These are phyloP conservation scores for Cylindrodendrum hubeiense DNA, from an alignment of 2,329 filamentous ascomycete genomes.

Conservation along the genomic window DNA sequence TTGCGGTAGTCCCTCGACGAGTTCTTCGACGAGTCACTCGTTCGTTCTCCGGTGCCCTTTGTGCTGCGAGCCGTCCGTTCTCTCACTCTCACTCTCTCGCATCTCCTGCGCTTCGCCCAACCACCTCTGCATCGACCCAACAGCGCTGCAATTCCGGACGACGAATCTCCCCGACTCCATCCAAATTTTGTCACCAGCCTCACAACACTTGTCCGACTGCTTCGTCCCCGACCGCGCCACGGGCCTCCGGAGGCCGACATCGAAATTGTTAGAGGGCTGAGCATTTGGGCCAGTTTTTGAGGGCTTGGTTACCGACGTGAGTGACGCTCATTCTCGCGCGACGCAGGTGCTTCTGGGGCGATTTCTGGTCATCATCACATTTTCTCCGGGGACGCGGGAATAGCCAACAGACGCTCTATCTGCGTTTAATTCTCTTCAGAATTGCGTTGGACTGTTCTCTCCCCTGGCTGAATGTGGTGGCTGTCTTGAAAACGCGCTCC, in stretches of 20 bases:
- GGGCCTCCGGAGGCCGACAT: slow-evolving; percentile 44
- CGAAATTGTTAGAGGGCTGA: slow-evolving; percentile 43
- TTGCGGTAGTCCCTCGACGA: slow-evolving; percentile 28
- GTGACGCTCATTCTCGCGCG: slow-evolving; percentile 34
- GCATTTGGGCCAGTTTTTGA: slow-evolving; percentile 38
- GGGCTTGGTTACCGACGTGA: slow-evolving; percentile 41
- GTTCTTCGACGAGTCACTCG: slow-evolving; percentile 33
- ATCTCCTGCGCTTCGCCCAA: slow-evolving; percentile 29
- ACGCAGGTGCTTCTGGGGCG: slow-evolving; percentile 14
- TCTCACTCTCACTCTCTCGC: slow-evolving; percentile 25
- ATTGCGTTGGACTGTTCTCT: not conserved
- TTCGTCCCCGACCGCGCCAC: slow-evolving; percentile 30
- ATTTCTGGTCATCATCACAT: slow-evolving; percentile 15
- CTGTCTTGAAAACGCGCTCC: not conserved
- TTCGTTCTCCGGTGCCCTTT: slow-evolving; percentile 22
- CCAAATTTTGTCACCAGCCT: slow-evolving; percentile 25
- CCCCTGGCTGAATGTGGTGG: slow-evolving; percentile 1
- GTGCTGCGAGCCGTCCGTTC: slow-evolving; percentile 8
- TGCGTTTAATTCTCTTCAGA: not conserved
- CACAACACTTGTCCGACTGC: slow-evolving; percentile 28
- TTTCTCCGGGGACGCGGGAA: slow-evolving; percentile 10
- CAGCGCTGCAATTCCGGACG: slow-evolving; percentile 39
- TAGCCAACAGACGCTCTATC: not conserved
- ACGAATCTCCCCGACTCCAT: slow-evolving; percentile 22
- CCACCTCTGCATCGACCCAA: slow-evolving; percentile 36